Evolutionary conservation across 306 rosid genomes (phyloP).

Genomic region (Ochetophila trinervis): DNA sequence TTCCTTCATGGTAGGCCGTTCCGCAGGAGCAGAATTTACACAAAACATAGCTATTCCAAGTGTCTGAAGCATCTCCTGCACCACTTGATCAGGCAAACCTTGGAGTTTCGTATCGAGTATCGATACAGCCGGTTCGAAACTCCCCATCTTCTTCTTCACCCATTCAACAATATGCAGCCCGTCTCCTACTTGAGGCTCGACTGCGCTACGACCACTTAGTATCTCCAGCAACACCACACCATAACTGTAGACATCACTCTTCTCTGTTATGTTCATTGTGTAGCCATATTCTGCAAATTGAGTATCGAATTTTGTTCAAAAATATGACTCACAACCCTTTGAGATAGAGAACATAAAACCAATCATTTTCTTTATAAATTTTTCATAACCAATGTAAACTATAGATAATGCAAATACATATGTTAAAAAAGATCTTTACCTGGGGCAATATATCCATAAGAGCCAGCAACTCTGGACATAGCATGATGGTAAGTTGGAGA

Average conservation of each 20-base stretch:
- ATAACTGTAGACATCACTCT: constrained; percentile 95
- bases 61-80: constrained; percentile 99
- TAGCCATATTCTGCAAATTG: constrained; percentile 84
- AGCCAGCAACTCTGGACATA: constrained; percentile 96
- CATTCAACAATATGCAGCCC: constrained; percentile 96
- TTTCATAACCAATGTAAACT: too few relatives aligned
- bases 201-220: constrained; percentile 84
- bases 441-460: constrained; percentile 98
- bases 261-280: constrained; percentile 97
- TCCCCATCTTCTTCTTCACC: constrained; percentile 98
- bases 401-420: too few relatives aligned
- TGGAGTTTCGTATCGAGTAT: constrained; percentile 84
- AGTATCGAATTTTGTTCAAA: constrained; percentile 8
- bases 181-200: constrained; percentile 68
- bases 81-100: constrained; percentile 88
- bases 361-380: too few relatives aligned
- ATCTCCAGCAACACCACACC: constrained; percentile 93
- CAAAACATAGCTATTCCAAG: constrained; percentile 99
- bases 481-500: constrained; percentile 82
- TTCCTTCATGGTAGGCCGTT: constrained; percentile 97
- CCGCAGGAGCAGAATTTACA: constrained; percentile 79
- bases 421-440: constrained; percentile 40
- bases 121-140: constrained; percentile 84
- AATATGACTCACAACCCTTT: too few relatives aligned
- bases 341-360: too few relatives aligned